phyloP scores from a whole-genome alignment of 2,329 filamentous ascomycete genomes.

The Ascochyta pisi region DNA sequence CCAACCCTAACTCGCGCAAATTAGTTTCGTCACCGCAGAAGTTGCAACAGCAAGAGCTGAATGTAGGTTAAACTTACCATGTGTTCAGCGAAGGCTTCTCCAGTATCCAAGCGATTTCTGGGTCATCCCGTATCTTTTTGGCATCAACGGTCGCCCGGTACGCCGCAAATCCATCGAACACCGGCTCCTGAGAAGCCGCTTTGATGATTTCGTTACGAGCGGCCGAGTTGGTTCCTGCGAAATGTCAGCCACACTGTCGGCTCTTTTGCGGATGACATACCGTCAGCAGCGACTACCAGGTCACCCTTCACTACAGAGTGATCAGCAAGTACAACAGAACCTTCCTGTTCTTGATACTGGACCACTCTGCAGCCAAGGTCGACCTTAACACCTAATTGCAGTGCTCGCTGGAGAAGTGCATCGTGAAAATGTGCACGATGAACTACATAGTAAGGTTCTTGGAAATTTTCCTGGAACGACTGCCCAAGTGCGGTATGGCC shows the following conservation, averaged over 20 bases:
- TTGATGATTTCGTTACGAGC: slow-evolving; percentile 55
- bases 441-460: slow-evolving; percentile 22
- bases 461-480: slow-evolving; percentile 45
- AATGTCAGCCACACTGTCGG: neutral
- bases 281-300: slow-evolving; percentile 33
- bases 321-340: slow-evolving; percentile 38
- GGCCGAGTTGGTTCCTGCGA: slow-evolving; percentile 34
- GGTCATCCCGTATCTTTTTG: slow-evolving; percentile 52
- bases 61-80: slow-evolving; percentile 17
- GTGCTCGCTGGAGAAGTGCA: slow-evolving; percentile 14
- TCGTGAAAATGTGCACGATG: slow-evolving; percentile 24
- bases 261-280: slow-evolving; percentile 31
- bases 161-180: slow-evolving; percentile 61
- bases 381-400: slow-evolving; percentile 15
- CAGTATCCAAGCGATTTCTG: slow-evolving; percentile 29
- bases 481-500: slow-evolving; percentile 53
- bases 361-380: slow-evolving; percentile 10
- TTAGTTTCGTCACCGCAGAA: neutral
- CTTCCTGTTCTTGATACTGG: slow-evolving; percentile 24
- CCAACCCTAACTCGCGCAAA: slow-evolving; percentile 46
- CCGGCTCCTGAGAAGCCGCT: slow-evolving; percentile 1
- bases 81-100: slow-evolving; percentile 25
- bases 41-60: neutral
- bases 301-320: slow-evolving; percentile 50
- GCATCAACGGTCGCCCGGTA: slow-evolving; percentile 63